Base-by-base conservation (phyloP, 164 flowering plant species). In the Litsea cubeba region DNA sequence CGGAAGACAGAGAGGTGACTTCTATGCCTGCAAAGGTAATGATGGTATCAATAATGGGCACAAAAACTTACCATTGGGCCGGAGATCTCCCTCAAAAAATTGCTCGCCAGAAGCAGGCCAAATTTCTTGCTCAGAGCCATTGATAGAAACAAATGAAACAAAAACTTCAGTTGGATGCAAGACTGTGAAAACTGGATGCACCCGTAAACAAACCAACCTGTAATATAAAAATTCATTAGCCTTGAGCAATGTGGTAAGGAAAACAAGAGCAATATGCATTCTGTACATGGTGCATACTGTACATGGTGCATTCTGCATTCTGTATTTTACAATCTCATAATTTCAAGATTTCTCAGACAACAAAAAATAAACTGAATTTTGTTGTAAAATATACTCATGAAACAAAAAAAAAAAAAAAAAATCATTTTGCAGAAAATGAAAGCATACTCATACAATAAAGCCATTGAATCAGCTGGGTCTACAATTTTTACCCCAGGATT, bases 121-220 rank as follows among this genome's bases (percentile, higher is more conserved):
- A 72, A 93, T 58, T 80, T 95, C 97, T 75, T 86, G 91, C 80
- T 84, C 89, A 64, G 87, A 79, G 14, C 97, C 99, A 76, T 88
- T 74, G 32, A 90, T 72, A 51, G 99, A 86, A 62, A 84, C 74
- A 72, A 95, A 95, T 57, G 88, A 74, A 65, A 95, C 83, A 75
- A 82, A 89, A 65, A 90, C 81, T 76, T 93, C 93, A 11, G 91
- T 89, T 0, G 97, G 97, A 76, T 95, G 92, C 82, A 90, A 65
- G 57, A 95, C 89, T 32, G 77, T 64, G 78, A 95, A 95, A 49
- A 70, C 85, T 20, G 99, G 99, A 70, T 95, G 97, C 67, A 90
- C 91, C 60, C 97, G 89, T 83, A 95, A 83, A 87, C 97, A 93
- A 66, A 95, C 96, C 82, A 90, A 81, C 89, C 97, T 95, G 69